phyloP scores from a whole-genome alignment of 2,329 filamentous ascomycete genomes.

The Beauveria sp. region DNA sequence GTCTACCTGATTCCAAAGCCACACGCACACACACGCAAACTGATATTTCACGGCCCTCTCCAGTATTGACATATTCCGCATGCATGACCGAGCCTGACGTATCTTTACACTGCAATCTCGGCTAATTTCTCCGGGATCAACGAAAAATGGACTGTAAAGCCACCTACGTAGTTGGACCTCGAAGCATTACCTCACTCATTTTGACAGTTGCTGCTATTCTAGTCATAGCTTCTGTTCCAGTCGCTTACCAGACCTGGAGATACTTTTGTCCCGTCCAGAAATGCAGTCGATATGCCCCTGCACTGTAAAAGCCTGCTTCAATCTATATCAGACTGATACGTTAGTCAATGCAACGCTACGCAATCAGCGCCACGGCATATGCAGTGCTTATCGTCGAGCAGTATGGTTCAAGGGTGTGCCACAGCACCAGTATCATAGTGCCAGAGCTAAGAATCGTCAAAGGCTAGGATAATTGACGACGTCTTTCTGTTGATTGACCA shows the following conservation, averaged over 20 bases:
- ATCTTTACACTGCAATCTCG: not conserved
- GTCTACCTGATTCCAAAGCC: constrained; percentile 4
- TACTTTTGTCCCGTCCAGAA: not conserved
- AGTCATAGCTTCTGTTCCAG: too few relatives aligned
- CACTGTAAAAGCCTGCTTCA: not conserved
- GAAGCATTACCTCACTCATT: too few relatives aligned
- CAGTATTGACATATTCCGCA: not conserved
- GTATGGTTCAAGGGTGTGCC: not conserved
- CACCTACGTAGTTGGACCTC: too few relatives aligned
- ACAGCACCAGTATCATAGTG: not conserved
- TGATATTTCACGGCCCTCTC: not conserved
- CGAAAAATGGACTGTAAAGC: too few relatives aligned
- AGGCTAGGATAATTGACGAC: too few relatives aligned
- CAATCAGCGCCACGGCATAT: constrained; percentile 3
- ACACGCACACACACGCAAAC: not conserved
- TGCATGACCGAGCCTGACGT: not conserved
- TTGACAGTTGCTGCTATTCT: too few relatives aligned
- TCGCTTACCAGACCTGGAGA: too few relatives aligned
- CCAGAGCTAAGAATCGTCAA: not conserved
- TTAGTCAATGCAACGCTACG: not conserved
- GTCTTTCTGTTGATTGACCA: too few relatives aligned
- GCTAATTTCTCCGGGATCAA: too few relatives aligned
- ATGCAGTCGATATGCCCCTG: not conserved
- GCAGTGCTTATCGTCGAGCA: constrained; percentile 2
- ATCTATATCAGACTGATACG: not conserved